Conservation (phyloP, 2,329 filamentous ascomycete genomes). For the Colletotrichum sp. region DNA sequence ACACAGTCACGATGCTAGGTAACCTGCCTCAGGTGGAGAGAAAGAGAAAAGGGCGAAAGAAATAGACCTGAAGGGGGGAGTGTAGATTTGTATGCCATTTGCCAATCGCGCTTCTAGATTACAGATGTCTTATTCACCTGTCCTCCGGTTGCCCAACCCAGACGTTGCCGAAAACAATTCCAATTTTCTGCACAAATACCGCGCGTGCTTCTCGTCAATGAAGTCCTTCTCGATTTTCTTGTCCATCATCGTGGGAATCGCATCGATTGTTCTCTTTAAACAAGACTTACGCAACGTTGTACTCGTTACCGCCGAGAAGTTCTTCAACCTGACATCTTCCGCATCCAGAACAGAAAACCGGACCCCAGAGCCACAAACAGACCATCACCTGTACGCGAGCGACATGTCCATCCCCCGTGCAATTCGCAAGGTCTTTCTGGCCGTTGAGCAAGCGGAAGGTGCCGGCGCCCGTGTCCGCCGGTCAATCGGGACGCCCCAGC, state of each 20-base stretch:
- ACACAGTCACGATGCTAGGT: not conserved
- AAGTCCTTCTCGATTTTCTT: constrained; percentile 31
- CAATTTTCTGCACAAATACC: not conserved
- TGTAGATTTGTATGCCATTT: not conserved
- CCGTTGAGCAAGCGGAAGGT: constrained; percentile 85
- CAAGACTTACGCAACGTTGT: constrained; percentile 24
- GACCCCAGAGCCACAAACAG: not conserved
- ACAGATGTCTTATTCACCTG: not conserved
- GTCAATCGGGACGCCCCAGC: constrained; percentile 81
- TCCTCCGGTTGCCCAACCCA: not conserved
- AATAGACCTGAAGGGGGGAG: not conserved
- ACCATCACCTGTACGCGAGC: constrained; percentile 34
- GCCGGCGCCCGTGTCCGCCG: constrained; percentile 86
- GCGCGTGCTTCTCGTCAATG: constrained; percentile 26
- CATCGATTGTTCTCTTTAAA: constrained; percentile 30
- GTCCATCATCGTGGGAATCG: constrained; percentile 31
- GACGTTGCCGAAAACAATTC: not conserved
- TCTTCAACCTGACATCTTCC: constrained; percentile 17
- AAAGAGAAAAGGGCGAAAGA: not conserved
- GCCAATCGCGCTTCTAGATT: not conserved
- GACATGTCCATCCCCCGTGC: constrained; percentile 73
- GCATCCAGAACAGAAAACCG: not conserved
- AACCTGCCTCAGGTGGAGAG: not conserved
- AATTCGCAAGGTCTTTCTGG: constrained; percentile 83
- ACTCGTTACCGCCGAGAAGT: not conserved